Evolutionary conservation across 345 rosid species (phyloP).

Genomic region (Brassica juncea): DNA sequence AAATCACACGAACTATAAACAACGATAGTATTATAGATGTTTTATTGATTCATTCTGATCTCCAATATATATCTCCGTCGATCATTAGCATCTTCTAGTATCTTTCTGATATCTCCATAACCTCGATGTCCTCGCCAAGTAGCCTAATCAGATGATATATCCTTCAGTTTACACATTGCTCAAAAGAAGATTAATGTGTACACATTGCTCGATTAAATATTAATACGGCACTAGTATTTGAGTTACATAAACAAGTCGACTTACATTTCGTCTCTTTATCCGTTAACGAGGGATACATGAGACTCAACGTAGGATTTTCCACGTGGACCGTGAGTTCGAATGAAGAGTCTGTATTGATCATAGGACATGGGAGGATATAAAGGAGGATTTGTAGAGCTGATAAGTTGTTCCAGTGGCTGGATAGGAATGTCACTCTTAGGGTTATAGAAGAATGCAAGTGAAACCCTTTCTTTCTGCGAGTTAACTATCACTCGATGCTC

Average conservation of each 20-base stretch:
- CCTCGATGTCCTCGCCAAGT: neutral
- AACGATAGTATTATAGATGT: neutral
- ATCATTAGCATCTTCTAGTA: neutral
- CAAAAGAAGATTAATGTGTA: constrained; percentile 11
- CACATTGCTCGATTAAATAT: neutral
- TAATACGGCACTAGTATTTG: neutral
- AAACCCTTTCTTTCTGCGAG: constrained; percentile 57
- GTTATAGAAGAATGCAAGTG: constrained; percentile 88
- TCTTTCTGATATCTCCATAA: neutral
- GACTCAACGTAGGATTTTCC: constrained; percentile 85
- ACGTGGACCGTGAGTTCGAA: constrained; percentile 66
- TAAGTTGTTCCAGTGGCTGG: constrained; percentile 60
- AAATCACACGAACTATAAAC: neutral
- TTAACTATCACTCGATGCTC: constrained; percentile 88
- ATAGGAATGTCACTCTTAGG: constrained; percentile 84
- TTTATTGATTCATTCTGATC: neutral
- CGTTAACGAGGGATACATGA: constrained; percentile 31
- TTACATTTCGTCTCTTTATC: constrained; percentile 13
- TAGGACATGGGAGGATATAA: constrained; percentile 73
- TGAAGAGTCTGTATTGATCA: constrained; percentile 74
- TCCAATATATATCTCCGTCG: neutral
- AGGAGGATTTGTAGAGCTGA: constrained; percentile 51
- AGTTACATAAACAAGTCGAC: constrained; percentile 8
- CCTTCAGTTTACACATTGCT: constrained; percentile 1
- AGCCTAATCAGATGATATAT: neutral